phyloP scores from a whole-genome alignment of 139 green algal species.

The Chlorella sp. region DNA sequence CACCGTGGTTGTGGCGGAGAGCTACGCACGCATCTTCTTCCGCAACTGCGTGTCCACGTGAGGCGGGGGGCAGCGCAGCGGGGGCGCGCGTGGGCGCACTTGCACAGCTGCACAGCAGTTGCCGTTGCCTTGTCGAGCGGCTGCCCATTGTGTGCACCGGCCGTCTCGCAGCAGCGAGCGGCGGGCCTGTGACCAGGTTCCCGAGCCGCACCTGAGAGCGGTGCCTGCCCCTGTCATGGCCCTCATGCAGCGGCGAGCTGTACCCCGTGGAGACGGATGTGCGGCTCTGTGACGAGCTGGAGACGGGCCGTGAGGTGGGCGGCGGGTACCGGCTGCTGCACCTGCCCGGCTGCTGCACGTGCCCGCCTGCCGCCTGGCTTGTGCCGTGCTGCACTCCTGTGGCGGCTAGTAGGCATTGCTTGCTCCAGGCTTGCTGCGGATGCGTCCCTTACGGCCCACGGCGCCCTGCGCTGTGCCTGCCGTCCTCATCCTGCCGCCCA shows the following conservation, averaged over 20 bases:
- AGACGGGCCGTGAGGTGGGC: conserved; percentile 78
- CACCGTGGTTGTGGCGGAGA: conserved; percentile 85
- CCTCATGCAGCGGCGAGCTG: conserved; percentile 76
- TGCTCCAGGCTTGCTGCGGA: too few species aligned
- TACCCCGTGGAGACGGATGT: conserved; percentile 88
- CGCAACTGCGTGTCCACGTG: conserved; percentile 95
- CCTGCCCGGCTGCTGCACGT: not conserved
- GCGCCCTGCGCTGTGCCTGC: not conserved
- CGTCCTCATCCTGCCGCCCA: too few species aligned
- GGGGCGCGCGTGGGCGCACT: not conserved
- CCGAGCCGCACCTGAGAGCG: not conserved
- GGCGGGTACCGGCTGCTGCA: not conserved
- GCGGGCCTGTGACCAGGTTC: not conserved
- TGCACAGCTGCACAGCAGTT: too few species aligned
- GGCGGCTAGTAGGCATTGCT: not conserved
- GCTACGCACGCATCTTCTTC: conserved; percentile 97
- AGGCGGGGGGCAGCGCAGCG: conserved; percentile 3
- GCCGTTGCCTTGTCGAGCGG: too few species aligned
- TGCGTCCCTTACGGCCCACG: too few species aligned
- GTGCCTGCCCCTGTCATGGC: not conserved
- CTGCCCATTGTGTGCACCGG: too few species aligned
- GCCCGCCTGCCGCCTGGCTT: not conserved
- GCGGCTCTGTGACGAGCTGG: conserved; percentile 83
- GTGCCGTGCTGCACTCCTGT: not conserved
- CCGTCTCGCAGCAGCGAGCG: too few species aligned